Conservation (phyloP, 352 stramenopile species). For the Plasmopara muralis region DNA sequence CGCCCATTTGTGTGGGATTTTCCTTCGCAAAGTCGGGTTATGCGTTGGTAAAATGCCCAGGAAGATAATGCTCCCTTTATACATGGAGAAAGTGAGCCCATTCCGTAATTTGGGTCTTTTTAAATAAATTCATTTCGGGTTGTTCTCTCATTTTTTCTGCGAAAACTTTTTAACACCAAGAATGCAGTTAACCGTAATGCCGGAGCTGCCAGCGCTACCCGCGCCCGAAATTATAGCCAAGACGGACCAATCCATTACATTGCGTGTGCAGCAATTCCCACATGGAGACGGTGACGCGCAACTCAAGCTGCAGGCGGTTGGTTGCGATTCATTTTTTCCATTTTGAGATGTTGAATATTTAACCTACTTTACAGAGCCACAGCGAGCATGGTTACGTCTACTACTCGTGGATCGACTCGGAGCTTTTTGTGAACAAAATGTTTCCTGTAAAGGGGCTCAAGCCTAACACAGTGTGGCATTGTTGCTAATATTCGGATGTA, state of each 20-base stretch:
- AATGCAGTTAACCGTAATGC: slow-evolving; percentile 50
- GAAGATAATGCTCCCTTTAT: too few relatives aligned
- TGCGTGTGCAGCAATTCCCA: slow-evolving; percentile 37
- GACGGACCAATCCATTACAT: slow-evolving; percentile 66
- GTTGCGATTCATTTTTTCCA: background rate
- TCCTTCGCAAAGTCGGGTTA: slow-evolving; percentile 48
- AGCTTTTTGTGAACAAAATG: slow-evolving; percentile 44
- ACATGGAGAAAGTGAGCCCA: slow-evolving; percentile 12
- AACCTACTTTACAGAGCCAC: slow-evolving; percentile 34
- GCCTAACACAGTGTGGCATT: slow-evolving; percentile 52
- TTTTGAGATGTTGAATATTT: background rate
- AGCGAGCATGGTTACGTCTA: slow-evolving; percentile 85
- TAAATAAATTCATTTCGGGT: background rate
- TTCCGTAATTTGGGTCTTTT: slow-evolving; percentile 1
- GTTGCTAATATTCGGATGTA: background rate
- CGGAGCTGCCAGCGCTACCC: slow-evolving; percentile 49
- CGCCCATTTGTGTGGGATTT: slow-evolving; percentile 68
- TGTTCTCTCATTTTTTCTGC: slow-evolving; percentile 6
- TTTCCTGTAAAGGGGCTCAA: slow-evolving; percentile 63
- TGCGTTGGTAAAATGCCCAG: slow-evolving; percentile 50
- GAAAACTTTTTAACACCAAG: slow-evolving; percentile 2
- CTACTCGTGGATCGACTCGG: slow-evolving; percentile 81
- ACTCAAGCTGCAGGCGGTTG: slow-evolving; percentile 50
- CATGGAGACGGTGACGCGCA: slow-evolving; percentile 30
- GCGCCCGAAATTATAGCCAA: slow-evolving; percentile 64